A percentile compares a stretch with the other conserved stretches of the same genome.
These are phyloP conservation scores for Fusarium protoensiforme DNA, from an alignment of 2,329 filamentous ascomycete species.

Conservation along the genomic window DNA sequence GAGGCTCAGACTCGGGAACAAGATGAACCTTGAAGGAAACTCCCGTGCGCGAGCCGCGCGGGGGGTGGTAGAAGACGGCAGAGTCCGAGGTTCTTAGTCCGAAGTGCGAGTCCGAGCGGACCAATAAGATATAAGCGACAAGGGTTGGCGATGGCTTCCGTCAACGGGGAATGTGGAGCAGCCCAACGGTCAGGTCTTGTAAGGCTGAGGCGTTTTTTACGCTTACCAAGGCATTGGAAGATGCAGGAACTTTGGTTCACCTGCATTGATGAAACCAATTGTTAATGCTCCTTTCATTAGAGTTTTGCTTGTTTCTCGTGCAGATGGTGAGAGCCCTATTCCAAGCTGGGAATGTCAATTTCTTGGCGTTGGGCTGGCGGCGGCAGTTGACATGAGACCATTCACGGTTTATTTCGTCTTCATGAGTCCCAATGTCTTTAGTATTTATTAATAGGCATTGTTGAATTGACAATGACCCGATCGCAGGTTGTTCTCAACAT, in stretches of 20 bases:
- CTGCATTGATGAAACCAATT: not conserved
- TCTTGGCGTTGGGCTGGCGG: not conserved
- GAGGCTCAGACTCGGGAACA: not conserved
- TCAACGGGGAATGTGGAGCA: too few relatives aligned
- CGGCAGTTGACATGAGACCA: not conserved
- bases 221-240: not conserved
- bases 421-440: not conserved
- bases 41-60: not conserved
- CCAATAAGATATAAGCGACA: slow-evolving; percentile 15
- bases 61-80: not conserved
- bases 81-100: not conserved
- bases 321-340: not conserved
- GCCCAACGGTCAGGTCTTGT: not conserved
- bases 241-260: not conserved
- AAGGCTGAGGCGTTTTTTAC: not conserved
- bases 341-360: not conserved
- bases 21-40: not conserved
- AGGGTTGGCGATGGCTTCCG: not conserved
- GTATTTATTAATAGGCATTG: accelerated
- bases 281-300: not conserved
- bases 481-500: not conserved
- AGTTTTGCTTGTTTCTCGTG: not conserved
- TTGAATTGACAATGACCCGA: not conserved
- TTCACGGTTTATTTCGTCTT: not conserved
- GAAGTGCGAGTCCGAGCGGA: slow-evolving; percentile 25